Evolutionary conservation across 2,329 filamentous ascomycete species (phyloP), one percentile per base, ranked within the genome.

Genomic region (Amesomyces nigricolor): DNA sequence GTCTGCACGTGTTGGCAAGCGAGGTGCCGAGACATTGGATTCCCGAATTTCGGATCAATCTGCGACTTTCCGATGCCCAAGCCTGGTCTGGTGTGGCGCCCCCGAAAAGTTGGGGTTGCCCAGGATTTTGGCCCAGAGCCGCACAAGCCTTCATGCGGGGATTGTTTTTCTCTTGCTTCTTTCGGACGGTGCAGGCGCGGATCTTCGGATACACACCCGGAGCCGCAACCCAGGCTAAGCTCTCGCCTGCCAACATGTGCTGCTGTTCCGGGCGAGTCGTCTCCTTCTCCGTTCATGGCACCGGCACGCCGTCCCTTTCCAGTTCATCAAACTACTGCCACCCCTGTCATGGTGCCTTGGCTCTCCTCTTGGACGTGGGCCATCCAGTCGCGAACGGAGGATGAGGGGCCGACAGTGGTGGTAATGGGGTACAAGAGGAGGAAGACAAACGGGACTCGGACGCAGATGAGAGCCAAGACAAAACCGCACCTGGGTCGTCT

Each of bases 221-320:
- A 54, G 53, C 53, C 51, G 53, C 55, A 55, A 39, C 17, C 37
- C 47, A 45, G 42, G 51, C 57, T 52, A 59, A 59, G 52, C n/a
- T 16, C 54, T 56, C 57, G 59, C 57, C 16, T 51, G 39, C 53
- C 54, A 56, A 46, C 55, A 19, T 30, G 32, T 47, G 17, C 54
- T 58, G 47, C 50, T 54, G 51, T 61, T 54, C 58, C 56, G 56
- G 52, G 58, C 54, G 58, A 56, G 51, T 42, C 56, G 37, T 47
- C 38, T 13, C 35, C 51, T 17, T 52, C 32, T 51, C 42, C 49
- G 51, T 56, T 44, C 53, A 49, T 52, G 53, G 40, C 50, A 17
- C 29, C 49, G 55, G 52, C 46, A 47, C 51, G 47, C 48, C 48
- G 45, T 48, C 39, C 51, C 53, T 45, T 35, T 37, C 46, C 10